Percentiles rank a stretch among this genome's conserved stretches.
These are phyloP conservation scores for Quercus suber DNA, from an alignment of 306 rosid species.

Conservation along the genomic window DNA sequence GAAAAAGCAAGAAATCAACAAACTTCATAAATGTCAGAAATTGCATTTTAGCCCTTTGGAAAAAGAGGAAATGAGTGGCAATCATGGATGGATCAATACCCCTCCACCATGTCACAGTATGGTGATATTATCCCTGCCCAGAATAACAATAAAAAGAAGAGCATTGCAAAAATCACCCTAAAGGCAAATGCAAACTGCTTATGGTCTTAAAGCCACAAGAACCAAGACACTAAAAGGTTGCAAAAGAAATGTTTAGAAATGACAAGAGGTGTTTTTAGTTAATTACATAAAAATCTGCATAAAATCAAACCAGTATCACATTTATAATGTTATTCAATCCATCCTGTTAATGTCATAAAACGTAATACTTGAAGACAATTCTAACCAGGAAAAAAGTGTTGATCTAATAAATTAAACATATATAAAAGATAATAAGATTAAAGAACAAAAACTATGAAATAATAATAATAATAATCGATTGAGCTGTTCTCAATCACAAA, in stretches of 20 bases:
- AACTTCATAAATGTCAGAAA: background rate
- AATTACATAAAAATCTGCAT: background rate
- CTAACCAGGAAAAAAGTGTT: background rate
- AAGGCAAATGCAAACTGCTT: background rate
- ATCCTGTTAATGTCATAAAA: background rate
- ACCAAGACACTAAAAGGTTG: slow-evolving; percentile 9
- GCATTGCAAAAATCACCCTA: slow-evolving; percentile 6
- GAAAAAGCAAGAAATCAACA: slow-evolving; percentile 3
- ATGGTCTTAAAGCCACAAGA: slow-evolving; percentile 1
- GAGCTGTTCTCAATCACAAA: background rate
- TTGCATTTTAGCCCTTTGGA: background rate
- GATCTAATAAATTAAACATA: background rate
- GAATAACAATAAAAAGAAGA: slow-evolving; percentile 3
- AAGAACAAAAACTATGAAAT: background rate
- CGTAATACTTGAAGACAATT: background rate
- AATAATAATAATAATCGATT: background rate
- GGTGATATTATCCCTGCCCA: background rate
- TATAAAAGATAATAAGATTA: background rate
- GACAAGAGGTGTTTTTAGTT: background rate
- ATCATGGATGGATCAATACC: background rate
- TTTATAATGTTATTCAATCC: slow-evolving; percentile 1
- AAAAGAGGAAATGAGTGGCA: background rate
- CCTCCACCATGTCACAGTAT: background rate
- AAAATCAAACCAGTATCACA: background rate
- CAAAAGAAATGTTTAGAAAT: background rate